Evolutionary conservation across 2,329 filamentous ascomycete genomes (phyloP), one percentile per base, ranked within the genome.

Genomic region (Colletotrichum liriopes): DNA sequence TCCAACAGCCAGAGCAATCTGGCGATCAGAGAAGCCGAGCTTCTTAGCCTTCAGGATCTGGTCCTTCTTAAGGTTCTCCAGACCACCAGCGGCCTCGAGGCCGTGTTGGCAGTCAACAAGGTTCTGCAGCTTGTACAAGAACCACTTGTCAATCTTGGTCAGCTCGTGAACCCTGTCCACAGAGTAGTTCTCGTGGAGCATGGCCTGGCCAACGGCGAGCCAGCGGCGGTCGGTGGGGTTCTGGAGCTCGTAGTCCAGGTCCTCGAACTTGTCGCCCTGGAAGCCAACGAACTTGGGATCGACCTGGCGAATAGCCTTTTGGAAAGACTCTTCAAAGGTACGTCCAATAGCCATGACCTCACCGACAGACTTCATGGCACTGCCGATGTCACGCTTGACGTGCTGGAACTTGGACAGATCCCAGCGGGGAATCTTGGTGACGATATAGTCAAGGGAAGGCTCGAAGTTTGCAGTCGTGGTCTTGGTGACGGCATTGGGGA

Each of bases 81-180:
- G 89, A 78, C 92, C 93, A 76, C 95, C 95, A 73, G 94, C 91
- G 41, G 93, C 90, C 85, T 98, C 91, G 74, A 99, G 91, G 82
- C 97, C 94, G 76, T 91, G 91, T 72, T 93, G 94, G 86, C 93
- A 95, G 83, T 98, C 91, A 64, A 98, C 96, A 78, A 99, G 94
- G 87, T 98, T 98, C 86, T 98, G 92, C 63, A 99, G 91, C 90
- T 99, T 98, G 91, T 98, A 91, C 78, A 99, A 86, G 89, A 99
- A 99, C 96, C 96, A 98, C 85, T 97, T 98, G 87, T 98, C 96
- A 79, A 99, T 99, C 89, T 98, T 98, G 85, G 93, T 97, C 77
- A 99, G 87, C 8, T 98, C 94, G 81, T 98, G 95, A 20, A 99
- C 89, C 82, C 90, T 92, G 75, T 99, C 96, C 58, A 98, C 95